A percentile compares a stretch with the other conserved stretches of the same genome.
phyloP scores from a whole-genome alignment of 768 basidiomycete species.

The Collybia mongolica region DNA sequence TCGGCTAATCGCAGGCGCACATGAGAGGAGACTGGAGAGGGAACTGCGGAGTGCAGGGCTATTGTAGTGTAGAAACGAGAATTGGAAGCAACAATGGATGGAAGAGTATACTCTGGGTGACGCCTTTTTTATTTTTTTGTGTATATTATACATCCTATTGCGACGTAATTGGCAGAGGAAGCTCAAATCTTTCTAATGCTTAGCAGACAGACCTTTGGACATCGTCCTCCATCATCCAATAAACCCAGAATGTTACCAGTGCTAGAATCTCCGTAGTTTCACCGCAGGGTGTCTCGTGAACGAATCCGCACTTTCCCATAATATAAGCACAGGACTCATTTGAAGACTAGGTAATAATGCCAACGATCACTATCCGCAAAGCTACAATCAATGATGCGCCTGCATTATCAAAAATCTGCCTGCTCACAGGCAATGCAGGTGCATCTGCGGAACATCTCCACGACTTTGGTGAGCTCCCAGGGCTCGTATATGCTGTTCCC shows the following conservation, averaged over 20 bases:
- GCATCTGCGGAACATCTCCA: conserved; percentile 61
- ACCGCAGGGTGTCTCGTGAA: background rate
- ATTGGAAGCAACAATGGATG: background rate
- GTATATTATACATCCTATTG: background rate
- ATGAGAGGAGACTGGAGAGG: conserved; percentile 56
- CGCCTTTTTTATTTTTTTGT: background rate
- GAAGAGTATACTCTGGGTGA: too few species aligned
- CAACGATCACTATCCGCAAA: conserved; percentile 50
- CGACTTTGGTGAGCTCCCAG: conserved; percentile 62
- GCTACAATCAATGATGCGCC: conserved; percentile 52
- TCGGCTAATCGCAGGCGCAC: conserved; percentile 39
- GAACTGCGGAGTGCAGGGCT: conserved; percentile 67
- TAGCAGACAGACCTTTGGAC: background rate
- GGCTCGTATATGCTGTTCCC: conserved; percentile 73
- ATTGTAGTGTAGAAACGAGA: conserved; percentile 32
- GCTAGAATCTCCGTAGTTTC: background rate
- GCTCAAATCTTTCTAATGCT: background rate
- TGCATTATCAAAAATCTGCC: conserved; percentile 68
- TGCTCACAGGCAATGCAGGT: conserved; percentile 73
- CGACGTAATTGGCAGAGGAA: background rate
- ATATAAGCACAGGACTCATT: background rate
- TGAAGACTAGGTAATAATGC: background rate
- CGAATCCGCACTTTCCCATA: too few species aligned
- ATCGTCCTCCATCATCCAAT: background rate
- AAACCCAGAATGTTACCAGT: background rate